phyloP scores from a whole-genome alignment of 2,329 filamentous ascomycete species.

The Exophiala bonariae region DNA sequence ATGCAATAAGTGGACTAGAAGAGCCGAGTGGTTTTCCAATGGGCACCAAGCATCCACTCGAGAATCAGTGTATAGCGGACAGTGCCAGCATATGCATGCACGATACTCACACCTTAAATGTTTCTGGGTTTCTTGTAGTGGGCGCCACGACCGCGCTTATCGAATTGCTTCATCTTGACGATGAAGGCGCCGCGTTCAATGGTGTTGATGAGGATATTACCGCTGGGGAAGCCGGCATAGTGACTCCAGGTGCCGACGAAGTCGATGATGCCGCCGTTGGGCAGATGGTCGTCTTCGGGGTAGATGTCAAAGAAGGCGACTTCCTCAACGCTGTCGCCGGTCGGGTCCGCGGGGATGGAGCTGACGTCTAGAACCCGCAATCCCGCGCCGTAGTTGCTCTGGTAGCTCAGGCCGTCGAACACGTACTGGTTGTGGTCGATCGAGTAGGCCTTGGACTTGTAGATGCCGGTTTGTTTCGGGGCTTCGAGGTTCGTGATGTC shows the following conservation, averaged over 20 bases:
- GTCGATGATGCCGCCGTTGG: constrained; percentile 10
- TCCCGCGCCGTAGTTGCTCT: constrained; percentile 54
- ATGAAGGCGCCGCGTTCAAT: constrained; percentile 47
- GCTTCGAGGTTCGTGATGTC: constrained; percentile 47
- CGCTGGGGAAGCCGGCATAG: constrained; percentile 51
- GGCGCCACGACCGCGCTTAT: constrained; percentile 11
- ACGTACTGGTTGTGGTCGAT: constrained; percentile 55
- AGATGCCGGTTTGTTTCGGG: constrained; percentile 46
- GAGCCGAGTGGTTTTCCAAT: too few relatives aligned
- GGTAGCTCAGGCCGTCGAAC: constrained; percentile 46
- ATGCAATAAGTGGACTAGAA: too few relatives aligned
- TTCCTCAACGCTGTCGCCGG: constrained; percentile 48
- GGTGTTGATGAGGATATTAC: constrained; percentile 53
- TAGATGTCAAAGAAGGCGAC: constrained; percentile 53
- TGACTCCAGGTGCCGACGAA: constrained; percentile 44
- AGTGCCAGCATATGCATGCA: too few relatives aligned
- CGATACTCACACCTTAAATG: constrained; percentile 2
- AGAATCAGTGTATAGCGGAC: too few relatives aligned
- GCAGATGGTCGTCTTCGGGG: constrained; percentile 50
- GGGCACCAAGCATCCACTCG: too few relatives aligned
- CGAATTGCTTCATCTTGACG: constrained; percentile 16
- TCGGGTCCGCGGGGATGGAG: constrained; percentile 37
- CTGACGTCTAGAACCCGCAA: constrained; percentile 38
- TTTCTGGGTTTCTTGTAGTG: constrained; percentile 17
- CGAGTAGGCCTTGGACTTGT: constrained; percentile 42